A percentile compares a stretch with the other conserved stretches of the same genome.
Evolutionary conservation across 805 yeast genomes (phyloP).

Genomic region (Cyberlindnera amylophila): DNA sequence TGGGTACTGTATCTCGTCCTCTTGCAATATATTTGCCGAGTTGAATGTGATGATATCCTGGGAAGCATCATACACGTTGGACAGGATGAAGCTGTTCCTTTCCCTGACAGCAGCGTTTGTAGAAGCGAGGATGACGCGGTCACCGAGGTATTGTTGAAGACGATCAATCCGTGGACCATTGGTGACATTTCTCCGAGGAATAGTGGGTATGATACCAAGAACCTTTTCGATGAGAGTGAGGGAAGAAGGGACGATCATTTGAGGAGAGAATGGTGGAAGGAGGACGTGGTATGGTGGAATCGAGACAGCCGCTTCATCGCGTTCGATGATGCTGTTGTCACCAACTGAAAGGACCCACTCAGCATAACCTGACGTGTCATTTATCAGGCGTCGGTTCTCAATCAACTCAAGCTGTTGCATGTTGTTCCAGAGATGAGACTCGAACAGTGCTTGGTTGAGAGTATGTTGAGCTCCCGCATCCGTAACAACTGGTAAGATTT

Average conservation of each 20-base stretch:
- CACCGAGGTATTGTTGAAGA: too few species aligned
- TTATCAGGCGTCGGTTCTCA: not conserved
- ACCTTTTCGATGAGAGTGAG: not conserved
- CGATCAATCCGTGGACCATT: too few species aligned
- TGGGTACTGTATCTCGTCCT: not conserved
- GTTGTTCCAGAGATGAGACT: too few species aligned
- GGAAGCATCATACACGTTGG: not conserved
- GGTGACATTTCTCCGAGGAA: too few species aligned
- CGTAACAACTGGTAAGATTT: not conserved
- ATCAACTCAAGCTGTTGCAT: not conserved
- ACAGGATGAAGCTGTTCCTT: too few species aligned
- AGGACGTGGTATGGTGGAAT: not conserved
- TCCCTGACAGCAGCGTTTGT: too few species aligned
- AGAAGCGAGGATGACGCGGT: too few species aligned
- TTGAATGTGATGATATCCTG: not conserved
- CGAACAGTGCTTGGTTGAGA: not conserved
- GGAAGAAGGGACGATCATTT: not conserved
- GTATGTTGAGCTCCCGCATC: not conserved
- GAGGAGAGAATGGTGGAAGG: not conserved
- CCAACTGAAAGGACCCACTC: not conserved
- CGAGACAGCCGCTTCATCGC: not conserved
- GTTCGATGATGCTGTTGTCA: not conserved
- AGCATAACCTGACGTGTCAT: not conserved
- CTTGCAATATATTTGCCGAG: not conserved
- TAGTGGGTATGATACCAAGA: not conserved